These are phyloP conservation scores for Coemansia javaensis DNA, from an alignment of 192 early-diverging fungal genomes.

Conservation along the genomic window DNA sequence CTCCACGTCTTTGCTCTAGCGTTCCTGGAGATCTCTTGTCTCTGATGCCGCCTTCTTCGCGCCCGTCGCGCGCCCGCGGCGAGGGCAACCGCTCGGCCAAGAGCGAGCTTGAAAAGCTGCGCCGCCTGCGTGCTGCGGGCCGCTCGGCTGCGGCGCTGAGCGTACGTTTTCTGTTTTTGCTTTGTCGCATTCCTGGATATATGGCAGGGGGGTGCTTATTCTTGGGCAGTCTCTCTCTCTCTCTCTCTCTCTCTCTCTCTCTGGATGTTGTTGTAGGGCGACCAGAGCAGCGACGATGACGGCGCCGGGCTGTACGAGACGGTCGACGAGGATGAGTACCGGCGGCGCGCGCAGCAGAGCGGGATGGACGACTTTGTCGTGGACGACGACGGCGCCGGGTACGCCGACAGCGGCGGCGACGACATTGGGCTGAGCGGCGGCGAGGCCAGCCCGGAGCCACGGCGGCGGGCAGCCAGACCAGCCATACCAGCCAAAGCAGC, in stretches of 20 bases:
- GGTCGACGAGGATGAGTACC: slow-evolving; percentile 46
- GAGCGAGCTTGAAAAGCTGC: slow-evolving; percentile 34
- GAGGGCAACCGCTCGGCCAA: slow-evolving; percentile 12
- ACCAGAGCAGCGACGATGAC: slow-evolving; percentile 6
- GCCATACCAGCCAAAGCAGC: too few relatives aligned
- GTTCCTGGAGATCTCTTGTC: too few relatives aligned
- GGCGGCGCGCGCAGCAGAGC: slow-evolving; percentile 8
- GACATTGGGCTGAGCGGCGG: slow-evolving; percentile 19
- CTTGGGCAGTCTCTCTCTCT: too few relatives aligned
- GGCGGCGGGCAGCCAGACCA: too few relatives aligned
- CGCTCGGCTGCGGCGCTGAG: slow-evolving; percentile 23
- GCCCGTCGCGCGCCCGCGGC: slow-evolving; percentile 21
- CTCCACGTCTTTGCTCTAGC: too few relatives aligned
- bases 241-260: too few relatives aligned
- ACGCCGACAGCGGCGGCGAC: slow-evolving; percentile 20
- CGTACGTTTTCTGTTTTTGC: not conserved
- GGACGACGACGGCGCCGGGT: slow-evolving; percentile 44
- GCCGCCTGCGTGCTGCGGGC: slow-evolving; percentile 39
- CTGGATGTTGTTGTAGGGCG: slow-evolving; percentile 11
- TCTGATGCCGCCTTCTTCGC: too few relatives aligned
- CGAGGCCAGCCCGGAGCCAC: not conserved
- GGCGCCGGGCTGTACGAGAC: slow-evolving; percentile 28
- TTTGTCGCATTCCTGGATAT: too few relatives aligned
- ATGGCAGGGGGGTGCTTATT: too few relatives aligned
- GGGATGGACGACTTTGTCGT: slow-evolving; percentile 44